A percentile compares a stretch with the other conserved stretches of the same genome.
These are phyloP conservation scores for Crucihimalaya himalaica DNA, from an alignment of 345 rosid genomes.

Conservation along the genomic window DNA sequence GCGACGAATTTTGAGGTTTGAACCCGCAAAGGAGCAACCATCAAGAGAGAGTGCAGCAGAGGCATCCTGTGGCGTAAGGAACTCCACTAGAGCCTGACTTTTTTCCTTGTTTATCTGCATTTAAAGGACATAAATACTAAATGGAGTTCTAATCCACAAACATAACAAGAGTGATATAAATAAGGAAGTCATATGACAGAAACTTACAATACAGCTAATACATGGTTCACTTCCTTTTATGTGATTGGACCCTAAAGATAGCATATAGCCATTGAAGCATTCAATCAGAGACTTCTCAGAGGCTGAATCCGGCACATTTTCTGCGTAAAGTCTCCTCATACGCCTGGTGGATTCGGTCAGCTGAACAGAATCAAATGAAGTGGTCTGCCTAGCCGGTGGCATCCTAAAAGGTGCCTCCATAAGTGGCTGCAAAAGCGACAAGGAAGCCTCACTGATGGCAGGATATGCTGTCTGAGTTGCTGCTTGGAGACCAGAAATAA, in stretches of 20 bases:
- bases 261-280: slow-evolving; percentile 62
- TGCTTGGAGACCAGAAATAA: slow-evolving; percentile 48
- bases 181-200: slow-evolving; percentile 29
- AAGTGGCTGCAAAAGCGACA: slow-evolving; percentile 46
- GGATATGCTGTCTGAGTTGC: slow-evolving; percentile 48
- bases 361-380: slow-evolving; percentile 68
- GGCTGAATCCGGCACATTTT: slow-evolving; percentile 74
- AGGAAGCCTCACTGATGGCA: slow-evolving; percentile 47
- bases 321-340: slow-evolving; percentile 86
- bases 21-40: slow-evolving; percentile 65
- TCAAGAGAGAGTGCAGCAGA: slow-evolving; percentile 85
- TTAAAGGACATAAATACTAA: slow-evolving; percentile 24
- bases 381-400: slow-evolving; percentile 43
- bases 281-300: slow-evolving; percentile 79
- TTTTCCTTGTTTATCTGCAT: slow-evolving; percentile 82
- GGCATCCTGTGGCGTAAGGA: slow-evolving; percentile 95
- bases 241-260: slow-evolving; percentile 67
- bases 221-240: slow-evolving; percentile 76
- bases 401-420: slow-evolving; percentile 43
- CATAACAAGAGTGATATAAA: slow-evolving; percentile 26
- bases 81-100: slow-evolving; percentile 84
- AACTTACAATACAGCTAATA: slow-evolving; percentile 87
- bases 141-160: slow-evolving; percentile 23
- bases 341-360: slow-evolving; percentile 85
- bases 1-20: slow-evolving; percentile 72